Evolutionary conservation across 2,329 filamentous ascomycete species (phyloP).

Genomic region (Hypoxylon sp.): DNA sequence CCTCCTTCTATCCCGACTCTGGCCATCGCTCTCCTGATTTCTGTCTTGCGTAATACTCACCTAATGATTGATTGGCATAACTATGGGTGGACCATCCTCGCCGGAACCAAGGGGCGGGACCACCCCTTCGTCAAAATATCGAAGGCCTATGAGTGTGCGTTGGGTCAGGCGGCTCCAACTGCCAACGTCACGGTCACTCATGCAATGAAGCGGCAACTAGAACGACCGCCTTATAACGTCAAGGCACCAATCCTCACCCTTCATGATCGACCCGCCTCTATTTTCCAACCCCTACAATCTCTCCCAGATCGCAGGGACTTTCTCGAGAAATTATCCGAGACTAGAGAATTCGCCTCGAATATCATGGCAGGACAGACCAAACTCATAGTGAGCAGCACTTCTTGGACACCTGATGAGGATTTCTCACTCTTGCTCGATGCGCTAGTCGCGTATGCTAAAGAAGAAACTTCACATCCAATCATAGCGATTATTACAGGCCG

Average conservation of each 20-base stretch:
- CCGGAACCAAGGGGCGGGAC: conserved; percentile 64
- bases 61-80: conserved; percentile 99
- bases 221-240: conserved; percentile 72
- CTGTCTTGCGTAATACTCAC: conserved; percentile 80
- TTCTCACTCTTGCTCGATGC: conserved; percentile 89
- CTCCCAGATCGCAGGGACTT: conserved; percentile 66
- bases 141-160: conserved; percentile 79
- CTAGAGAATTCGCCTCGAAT: conserved; percentile 67
- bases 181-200: conserved; percentile 89
- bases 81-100: conserved; percentile 95
- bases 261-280: conserved; percentile 86
- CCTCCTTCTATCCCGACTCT: conserved; percentile 95
- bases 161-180: conserved; percentile 75
- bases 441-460: conserved; percentile 77
- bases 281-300: conserved; percentile 78
- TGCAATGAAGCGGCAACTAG: conserved; percentile 84
- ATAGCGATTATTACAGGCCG: conserved; percentile 95
- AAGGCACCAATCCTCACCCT: conserved; percentile 75
- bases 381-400: conserved; percentile 91
- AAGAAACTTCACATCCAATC: conserved; percentile 68
- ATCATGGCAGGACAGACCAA: conserved; percentile 70
- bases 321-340: conserved; percentile 74
- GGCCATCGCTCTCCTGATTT: conserved; percentile 77
- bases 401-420: conserved; percentile 97
- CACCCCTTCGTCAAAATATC: conserved; percentile 85